phyloP scores from a whole-genome alignment of 371 early-diverging fungal species.

The Mucor sp. region DNA sequence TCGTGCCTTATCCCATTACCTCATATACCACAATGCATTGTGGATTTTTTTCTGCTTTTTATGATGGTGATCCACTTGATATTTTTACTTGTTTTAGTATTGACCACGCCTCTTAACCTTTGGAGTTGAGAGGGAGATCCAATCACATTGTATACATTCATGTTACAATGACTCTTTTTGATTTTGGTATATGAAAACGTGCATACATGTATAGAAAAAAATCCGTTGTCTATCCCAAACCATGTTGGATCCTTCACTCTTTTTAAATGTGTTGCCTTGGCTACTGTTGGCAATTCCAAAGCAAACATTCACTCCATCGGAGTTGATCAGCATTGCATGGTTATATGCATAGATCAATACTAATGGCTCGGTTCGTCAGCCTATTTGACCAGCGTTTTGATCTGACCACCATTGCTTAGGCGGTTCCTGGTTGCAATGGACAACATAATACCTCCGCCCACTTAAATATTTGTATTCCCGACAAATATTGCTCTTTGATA shows the following conservation, averaged over 20 bases:
- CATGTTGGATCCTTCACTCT: neutral
- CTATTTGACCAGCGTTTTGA: neutral
- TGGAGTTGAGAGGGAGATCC: neutral
- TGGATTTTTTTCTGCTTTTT: neutral
- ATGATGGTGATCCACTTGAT: neutral
- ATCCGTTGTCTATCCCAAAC: neutral
- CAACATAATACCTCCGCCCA: neutral
- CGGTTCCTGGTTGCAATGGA: neutral
- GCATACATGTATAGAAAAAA: neutral
- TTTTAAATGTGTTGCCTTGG: neutral
- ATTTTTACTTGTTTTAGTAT: conserved; percentile 5
- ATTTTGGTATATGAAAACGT: neutral
- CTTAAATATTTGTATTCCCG: neutral
- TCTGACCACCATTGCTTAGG: neutral
- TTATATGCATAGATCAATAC: neutral
- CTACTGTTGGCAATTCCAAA: neutral
- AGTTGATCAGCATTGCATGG: neutral
- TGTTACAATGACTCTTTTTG: neutral
- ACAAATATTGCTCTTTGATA: neutral
- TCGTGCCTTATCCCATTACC: no score
- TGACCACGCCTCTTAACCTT: conserved; percentile 3
- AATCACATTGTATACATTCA: neutral
- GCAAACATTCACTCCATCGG: neutral
- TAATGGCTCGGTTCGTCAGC: neutral
- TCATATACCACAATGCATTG: no score